Percentiles rank a stretch among this genome's conserved stretches.
Conservation (phyloP, 225 moss, liverwort and hornwort genomes). For the Bryum argenteum region DNA sequence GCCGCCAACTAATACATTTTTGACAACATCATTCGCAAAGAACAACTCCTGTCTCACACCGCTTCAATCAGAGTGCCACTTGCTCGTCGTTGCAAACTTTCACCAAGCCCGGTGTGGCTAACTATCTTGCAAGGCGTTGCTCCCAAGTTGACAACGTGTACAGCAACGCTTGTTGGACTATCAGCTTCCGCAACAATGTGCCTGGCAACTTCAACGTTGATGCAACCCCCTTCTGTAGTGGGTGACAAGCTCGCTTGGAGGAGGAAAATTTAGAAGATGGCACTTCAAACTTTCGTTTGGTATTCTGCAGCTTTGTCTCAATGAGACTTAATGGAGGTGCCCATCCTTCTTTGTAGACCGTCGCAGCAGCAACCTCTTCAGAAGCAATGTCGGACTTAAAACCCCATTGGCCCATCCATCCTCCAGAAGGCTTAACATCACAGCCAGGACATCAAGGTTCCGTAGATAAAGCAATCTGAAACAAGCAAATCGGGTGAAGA, state of each 20-base stretch:
- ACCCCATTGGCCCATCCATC: too few relatives aligned
- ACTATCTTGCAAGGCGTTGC: too few relatives aligned
- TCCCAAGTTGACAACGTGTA: too few relatives aligned
- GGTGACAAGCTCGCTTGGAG: slow-evolving; percentile 1
- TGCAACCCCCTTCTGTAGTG: background rate
- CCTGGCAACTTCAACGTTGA: background rate
- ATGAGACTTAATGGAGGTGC: too few relatives aligned
- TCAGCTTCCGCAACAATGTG: background rate
- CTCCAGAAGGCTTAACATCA: slow-evolving; percentile 11
- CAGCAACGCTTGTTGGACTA: background rate
- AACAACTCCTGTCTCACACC: background rate
- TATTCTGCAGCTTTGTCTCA: too few relatives aligned
- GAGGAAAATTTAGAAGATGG: too few relatives aligned
- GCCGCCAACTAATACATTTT: too few relatives aligned
- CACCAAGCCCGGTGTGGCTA: too few relatives aligned
- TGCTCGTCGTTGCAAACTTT: background rate
- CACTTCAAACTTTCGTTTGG: too few relatives aligned
- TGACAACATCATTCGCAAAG: background rate
- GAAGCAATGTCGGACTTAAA: too few relatives aligned
- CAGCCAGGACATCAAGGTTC: background rate
- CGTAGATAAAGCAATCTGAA: background rate
- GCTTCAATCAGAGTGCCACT: background rate
- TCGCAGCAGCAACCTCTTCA: too few relatives aligned
- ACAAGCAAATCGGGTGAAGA: slow-evolving; percentile 3
- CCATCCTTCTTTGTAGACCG: too few relatives aligned